Conservation (phyloP, 345 rosid genomes). For the Limnanthes douglasii region DNA sequence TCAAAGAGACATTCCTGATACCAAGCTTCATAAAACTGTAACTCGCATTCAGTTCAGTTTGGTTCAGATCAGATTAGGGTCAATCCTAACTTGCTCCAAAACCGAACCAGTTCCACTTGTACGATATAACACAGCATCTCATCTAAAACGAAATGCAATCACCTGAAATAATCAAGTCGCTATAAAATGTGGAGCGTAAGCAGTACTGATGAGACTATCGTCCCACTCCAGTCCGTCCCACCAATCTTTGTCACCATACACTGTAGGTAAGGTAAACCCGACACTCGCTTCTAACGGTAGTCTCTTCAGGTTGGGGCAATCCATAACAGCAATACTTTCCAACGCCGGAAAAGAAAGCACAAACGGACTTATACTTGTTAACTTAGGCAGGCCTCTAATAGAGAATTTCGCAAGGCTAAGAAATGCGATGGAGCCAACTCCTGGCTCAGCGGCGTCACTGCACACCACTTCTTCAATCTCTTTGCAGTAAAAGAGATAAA, state of each 20-base stretch:
- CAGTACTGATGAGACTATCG: too few species aligned
- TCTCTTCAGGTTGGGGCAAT: constrained; percentile 25
- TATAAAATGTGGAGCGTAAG: too few species aligned
- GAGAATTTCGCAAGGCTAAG: constrained; percentile 24
- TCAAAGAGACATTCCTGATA: too few species aligned
- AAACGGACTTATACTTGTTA: constrained; percentile 20
- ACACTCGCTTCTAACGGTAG: constrained; percentile 12
- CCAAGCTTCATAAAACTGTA: too few species aligned
- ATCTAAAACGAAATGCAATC: too few species aligned
- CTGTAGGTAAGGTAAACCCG: constrained; percentile 8
- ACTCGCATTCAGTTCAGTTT: too few species aligned
- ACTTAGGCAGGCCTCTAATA: constrained; percentile 21
- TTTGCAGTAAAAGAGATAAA: constrained; percentile 27
- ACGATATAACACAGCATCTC: too few species aligned
- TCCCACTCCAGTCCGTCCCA: constrained; percentile 28
- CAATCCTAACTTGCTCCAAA: too few species aligned
- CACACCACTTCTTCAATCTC: constrained; percentile 26
- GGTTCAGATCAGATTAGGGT: too few species aligned
- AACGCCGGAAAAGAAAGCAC: constrained; percentile 14
- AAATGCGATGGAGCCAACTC: constrained; percentile 12
- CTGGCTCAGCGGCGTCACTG: constrained; percentile 3
- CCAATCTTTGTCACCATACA: constrained; percentile 28
- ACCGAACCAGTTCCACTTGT: too few species aligned
- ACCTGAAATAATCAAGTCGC: too few species aligned
- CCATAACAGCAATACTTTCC: constrained; percentile 24